Conservation (phyloP, 441 rosid species). For the Corymbia citriodora region DNA sequence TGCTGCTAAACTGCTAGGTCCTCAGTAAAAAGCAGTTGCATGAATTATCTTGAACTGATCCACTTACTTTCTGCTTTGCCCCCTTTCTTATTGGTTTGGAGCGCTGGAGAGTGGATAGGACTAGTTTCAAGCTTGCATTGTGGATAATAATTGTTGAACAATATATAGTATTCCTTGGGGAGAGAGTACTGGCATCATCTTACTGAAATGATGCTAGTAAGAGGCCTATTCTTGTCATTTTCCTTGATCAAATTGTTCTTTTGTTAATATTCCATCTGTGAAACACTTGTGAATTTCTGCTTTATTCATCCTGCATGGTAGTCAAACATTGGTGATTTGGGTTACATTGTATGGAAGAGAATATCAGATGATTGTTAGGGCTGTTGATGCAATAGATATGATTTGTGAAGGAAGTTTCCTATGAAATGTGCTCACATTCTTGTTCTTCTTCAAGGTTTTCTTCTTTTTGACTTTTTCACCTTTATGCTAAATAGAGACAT, state of each 20-base stretch:
- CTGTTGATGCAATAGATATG: not conserved
- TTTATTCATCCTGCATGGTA: not conserved
- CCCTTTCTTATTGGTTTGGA: not conserved
- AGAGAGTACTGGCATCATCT: not conserved
- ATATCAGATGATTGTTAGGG: not conserved
- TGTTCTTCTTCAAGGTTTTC: not conserved
- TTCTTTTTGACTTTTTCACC: not conserved
- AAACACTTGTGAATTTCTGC: not conserved
- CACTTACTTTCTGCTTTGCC: not conserved
- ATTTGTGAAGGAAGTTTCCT: not conserved
- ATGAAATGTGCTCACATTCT: not conserved
- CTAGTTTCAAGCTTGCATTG: not conserved
- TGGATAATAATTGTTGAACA: not conserved
- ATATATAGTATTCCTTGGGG: not conserved
- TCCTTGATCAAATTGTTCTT: not conserved
- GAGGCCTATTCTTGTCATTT: not conserved
- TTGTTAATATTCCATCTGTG: not conserved
- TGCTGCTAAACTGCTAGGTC: not conserved
- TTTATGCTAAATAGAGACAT: not conserved
- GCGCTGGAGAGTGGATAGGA: not conserved
- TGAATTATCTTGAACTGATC: not conserved
- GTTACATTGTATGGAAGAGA: not conserved
- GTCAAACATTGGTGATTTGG: not conserved
- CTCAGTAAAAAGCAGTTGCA: not conserved
- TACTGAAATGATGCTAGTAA: not conserved